A percentile compares a stretch with the other conserved stretches of the same genome.
Evolutionary conservation across 768 basidiomycete species (phyloP).

Genomic region (Neoboletus brunneissimus): DNA sequence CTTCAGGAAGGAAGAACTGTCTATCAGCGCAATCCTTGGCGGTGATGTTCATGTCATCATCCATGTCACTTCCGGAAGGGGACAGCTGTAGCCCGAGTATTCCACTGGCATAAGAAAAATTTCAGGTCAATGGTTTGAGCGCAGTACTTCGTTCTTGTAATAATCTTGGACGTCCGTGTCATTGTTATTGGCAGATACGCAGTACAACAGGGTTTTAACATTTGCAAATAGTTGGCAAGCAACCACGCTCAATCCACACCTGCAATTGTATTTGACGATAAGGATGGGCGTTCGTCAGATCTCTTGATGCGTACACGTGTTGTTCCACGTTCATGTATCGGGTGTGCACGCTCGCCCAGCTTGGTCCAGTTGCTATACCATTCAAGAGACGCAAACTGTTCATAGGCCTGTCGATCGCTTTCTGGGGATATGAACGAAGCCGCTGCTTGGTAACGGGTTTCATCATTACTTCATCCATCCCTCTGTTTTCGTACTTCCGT

Average conservation of each 20-base stretch:
- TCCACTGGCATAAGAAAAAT: neutral
- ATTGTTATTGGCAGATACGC: neutral
- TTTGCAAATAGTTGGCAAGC: conserved; percentile 13
- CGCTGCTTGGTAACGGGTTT: conserved; percentile 22
- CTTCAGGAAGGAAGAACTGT: conserved; percentile 23
- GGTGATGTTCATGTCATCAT: conserved; percentile 8
- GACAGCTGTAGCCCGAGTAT: neutral
- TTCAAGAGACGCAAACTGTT: conserved; percentile 4
- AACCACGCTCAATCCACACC: conserved; percentile 1
- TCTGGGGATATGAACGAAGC: conserved; percentile 19
- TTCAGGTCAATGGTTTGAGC: neutral
- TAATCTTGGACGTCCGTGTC: neutral
- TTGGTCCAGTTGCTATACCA: conserved; percentile 3
- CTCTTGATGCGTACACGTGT: conserved; percentile 19
- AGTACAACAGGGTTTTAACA: conserved; percentile 6
- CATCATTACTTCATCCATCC: conserved; percentile 30
- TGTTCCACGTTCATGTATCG: conserved; percentile 11
- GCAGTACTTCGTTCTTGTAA: neutral
- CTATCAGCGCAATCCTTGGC: conserved; percentile 12
- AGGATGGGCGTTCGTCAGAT: conserved; percentile 14
- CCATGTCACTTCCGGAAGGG: neutral
- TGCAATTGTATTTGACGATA: conserved; percentile 29
- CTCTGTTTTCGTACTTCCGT: conserved; percentile 31
- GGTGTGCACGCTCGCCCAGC: neutral
- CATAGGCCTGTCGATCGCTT: conserved; percentile 18